Base-by-base conservation (phyloP, 2,329 filamentous ascomycete species). In the Alternaria infectoria region DNA sequence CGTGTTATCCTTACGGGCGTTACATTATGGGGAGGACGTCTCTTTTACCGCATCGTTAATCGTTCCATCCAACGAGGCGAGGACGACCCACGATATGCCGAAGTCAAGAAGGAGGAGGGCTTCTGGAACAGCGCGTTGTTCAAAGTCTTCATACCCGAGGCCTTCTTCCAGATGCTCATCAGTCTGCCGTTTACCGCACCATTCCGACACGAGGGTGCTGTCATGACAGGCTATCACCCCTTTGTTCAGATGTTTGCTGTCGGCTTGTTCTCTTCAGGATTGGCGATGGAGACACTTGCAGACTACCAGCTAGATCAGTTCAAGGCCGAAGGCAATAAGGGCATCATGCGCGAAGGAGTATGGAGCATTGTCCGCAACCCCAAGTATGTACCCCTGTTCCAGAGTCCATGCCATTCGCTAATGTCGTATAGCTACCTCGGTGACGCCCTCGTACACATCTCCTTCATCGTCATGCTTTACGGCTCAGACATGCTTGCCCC, bases 321-420 rank as follows among this genome's bases (percentile, higher is more conserved):
- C 73, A 83, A 84, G 64, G 78, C 79, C 47, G 74, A 82, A 21
- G 74, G 76, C 6, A 79, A 80, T 15, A 70, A 72, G 15, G 78
- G 79, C 40, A 78, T 88, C 28, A 81, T 85, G 64, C 82, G 84
- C 13, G 82, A 86, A n/a, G 87, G 87, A 12, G 87, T 89, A 28
- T 89, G 86, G 86, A 87, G 86, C 68, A 82, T 89, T 30, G 86
- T 89, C 25, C 79, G 88, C 52, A 87, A 89, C 77, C 87, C 87
- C 0, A 89, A 89, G 86, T 88, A 80, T 75, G 85, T 43, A n/a
- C 3, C 17, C 44, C 40, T n/a, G 10, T 5, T 25, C 19, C 19
- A 25, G 7, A n/a, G n/a, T 54, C 6, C 19, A 12, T 25, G 11
- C 44, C 43, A 56, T 61, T 59, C 56, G 12, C 21, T 54, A 32